Base-by-base conservation (phyloP, 2,329 filamentous ascomycete species). In the Botrytis fragariae region DNA sequence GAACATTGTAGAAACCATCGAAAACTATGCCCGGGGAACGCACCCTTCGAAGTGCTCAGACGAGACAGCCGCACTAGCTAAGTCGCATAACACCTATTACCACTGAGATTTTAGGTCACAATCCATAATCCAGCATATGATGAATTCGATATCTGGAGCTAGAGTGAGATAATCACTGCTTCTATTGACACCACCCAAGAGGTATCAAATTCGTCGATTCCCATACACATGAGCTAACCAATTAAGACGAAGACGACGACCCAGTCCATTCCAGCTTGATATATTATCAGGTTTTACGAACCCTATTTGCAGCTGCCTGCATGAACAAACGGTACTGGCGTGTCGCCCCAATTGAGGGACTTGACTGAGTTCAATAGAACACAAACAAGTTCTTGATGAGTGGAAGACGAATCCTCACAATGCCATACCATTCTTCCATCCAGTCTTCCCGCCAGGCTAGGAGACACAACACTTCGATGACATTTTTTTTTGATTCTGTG, bases 271-370 rank as follows among this genome's bases (percentile, higher is more conserved):
- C 6, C n/a, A 57, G n/a, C 14, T 32, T 18, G 51, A 57, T 9
- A 29, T 29, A 8, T 29, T 29, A 29, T n/a, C 14, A 57, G 18
- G 6, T 57, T 18, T 57, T 8, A 57, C n/a, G 18, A 29, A 2
- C 5, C 12, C 9, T 1, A 25, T 14, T n/a, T 14, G 48, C 25
- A n/a, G 48, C 1, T 22, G 48, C 25, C 14, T 51, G 10, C 48
- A n/a, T 18, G n/a, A 9, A 0, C 18, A 4, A 0, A 32, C 3
- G 7, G 14, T 29, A 18, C 1, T 14, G 14, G 7, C 8, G 7
- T 57, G 18, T 29, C n/a, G 51, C 7, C 51, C n/a, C 16, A 29
- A 18, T 9, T 57, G n/a, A 29, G n/a, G 32, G 25, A 29, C 9
- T 29, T 29, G 12, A 29, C 51, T 18, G n/a, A 57, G 51, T 16